Evolutionary conservation across 2,329 filamentous ascomycete genomes (phyloP), one percentile per base, ranked within the genome.

Genomic region (Macrophomina phaseolina): DNA sequence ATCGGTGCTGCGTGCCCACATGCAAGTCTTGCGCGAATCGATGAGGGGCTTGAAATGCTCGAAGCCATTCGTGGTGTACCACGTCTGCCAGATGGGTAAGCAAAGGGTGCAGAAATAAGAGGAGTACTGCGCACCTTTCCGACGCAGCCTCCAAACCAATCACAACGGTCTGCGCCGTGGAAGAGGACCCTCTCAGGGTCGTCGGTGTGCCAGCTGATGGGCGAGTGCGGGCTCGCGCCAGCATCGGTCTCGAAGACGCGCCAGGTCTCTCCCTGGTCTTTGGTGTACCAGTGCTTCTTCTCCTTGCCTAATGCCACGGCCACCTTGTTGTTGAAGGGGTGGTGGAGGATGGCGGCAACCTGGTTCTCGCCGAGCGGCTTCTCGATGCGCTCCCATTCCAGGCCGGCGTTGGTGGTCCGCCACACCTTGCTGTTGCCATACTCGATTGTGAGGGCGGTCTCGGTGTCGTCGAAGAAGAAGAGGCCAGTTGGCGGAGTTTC

Each of bases 381-480:
- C 34, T 88, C 79, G 69, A 94, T 82, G 69, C 75, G 81, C 52
- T 87, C 80, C 94, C 95, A 99, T 53, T 82, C 86, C 71, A 86
- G 86, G 71, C 95, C 96, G 46, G 91, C 93, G 81, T 98, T 88
- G 55, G 85, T 84, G 52, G 94, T 97, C 68, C 92, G 89, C 78
- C 90, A 93, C 62, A 97, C 84, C 69, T 87, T 88, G 68, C 85
- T 84, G 48, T 85, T 85, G 14, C 84, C 78, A 60, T 82, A 75
- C 76, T 97, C 91, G 73, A 90, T 89, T 75, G 93, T 89, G 53
- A 98, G 80, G 67, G 97, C 84, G 62, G 91, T 87, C 77, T 97
- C 90, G 71, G 92, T 94, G 77, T 94, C 92, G 74, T 95, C 90
- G 76, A 99, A 98, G 81, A 97, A 99, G 80, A 91, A 91, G 70